phyloP scores from a whole-genome alignment of 202 grass and related monocot genomes.

The Setaria italica region DNA sequence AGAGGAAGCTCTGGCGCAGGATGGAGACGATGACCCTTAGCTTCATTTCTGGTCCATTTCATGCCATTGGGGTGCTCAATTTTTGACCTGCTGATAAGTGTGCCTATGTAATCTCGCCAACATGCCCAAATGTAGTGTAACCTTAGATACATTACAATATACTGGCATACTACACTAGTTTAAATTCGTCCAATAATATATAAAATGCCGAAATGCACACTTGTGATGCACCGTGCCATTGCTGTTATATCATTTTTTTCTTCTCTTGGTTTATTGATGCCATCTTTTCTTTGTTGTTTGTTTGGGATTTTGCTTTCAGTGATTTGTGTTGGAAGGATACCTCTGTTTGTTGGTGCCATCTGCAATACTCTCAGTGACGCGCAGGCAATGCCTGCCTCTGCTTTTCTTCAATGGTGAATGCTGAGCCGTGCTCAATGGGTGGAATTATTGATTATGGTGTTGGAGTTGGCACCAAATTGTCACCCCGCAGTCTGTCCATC shows the following conservation, averaged over 20 bases:
- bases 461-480: conserved; percentile 60
- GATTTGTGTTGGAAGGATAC: neutral
- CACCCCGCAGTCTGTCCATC: conserved; percentile 72
- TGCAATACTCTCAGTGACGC: conserved; percentile 18
- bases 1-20: too few species aligned
- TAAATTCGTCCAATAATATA: neutral
- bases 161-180: neutral
- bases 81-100: neutral
- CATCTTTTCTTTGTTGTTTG: neutral
- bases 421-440: conserved; percentile 64
- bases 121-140: neutral
- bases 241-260: neutral
- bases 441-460: conserved; percentile 75
- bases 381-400: conserved; percentile 30
- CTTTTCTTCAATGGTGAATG: conserved; percentile 59
- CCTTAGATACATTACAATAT: too few species aligned
- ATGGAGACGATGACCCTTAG: neutral
- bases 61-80: neutral
- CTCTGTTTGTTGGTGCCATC: neutral
- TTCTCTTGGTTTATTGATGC: neutral
- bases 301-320: conserved; percentile 10
- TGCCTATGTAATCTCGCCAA: neutral
- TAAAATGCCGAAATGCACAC: neutral
- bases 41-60: neutral
- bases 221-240: neutral